phyloP scores from a whole-genome alignment of 2,329 filamentous ascomycete species.

The Ascochyta lentis region DNA sequence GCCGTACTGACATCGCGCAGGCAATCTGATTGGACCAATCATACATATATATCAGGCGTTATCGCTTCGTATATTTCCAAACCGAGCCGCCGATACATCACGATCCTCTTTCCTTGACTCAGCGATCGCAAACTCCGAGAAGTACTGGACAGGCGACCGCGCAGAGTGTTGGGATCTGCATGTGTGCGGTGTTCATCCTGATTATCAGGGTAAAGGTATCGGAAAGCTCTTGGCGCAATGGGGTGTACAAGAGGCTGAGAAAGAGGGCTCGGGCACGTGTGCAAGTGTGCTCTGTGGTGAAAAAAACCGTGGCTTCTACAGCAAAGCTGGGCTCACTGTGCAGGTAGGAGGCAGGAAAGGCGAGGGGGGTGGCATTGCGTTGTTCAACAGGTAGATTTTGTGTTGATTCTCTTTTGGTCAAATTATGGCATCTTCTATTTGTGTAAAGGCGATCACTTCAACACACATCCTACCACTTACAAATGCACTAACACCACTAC shows the following conservation, averaged over 20 bases:
- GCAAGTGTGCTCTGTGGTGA: conserved; percentile 40
- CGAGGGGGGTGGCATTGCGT: conserved; percentile 21
- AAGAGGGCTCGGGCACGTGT: conserved; percentile 32
- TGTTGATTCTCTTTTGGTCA: no score
- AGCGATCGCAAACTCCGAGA: conserved; percentile 27
- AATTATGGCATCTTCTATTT: no score
- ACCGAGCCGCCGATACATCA: conserved; percentile 36
- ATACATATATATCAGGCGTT: conserved; percentile 21
- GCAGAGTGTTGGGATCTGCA: conserved; percentile 38
- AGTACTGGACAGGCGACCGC: conserved; percentile 35
- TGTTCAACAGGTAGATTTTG: conserved; percentile 24
- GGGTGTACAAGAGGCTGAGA: conserved; percentile 45
- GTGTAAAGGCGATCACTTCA: no score
- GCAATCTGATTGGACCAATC: conserved; percentile 26
- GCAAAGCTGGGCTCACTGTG: conserved; percentile 27
- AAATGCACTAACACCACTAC: no score
- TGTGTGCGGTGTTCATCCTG: conserved; percentile 43
- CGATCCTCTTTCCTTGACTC: conserved; percentile 26
- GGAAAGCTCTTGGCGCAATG: conserved; percentile 49
- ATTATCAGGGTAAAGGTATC: conserved; percentile 46
- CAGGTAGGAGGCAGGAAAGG: conserved; percentile 16
- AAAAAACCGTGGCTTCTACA: conserved; percentile 40
- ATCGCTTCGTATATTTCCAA: conserved; percentile 29
- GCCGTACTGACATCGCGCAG: conserved; percentile 12
- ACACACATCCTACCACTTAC: no score